Base-by-base conservation (phyloP, 352 stramenopile species). In the Globisporangium ultimum region DNA sequence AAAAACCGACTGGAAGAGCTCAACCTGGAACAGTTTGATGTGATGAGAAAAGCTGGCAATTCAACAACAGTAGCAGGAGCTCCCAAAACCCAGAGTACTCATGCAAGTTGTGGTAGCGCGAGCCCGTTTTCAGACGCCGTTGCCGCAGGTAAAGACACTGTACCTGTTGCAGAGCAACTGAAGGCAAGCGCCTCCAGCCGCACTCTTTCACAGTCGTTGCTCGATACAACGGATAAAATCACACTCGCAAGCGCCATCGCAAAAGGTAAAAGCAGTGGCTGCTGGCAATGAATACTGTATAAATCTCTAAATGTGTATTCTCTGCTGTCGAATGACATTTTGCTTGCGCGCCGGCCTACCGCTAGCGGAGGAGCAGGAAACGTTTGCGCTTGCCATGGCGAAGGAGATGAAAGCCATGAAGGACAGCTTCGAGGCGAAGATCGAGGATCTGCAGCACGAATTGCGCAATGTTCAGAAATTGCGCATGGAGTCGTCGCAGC, bases 41-140 rank as follows among this genome's bases (percentile, higher is more conserved):
- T 21, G 2, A 36, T 36, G 28, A 36, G 28, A 36, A 21, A 9
- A 40, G 4, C 14, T 54, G 28, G 46, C 20, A 42, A 46, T 13
- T 17, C 24, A 1, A 3, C 46, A 17, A 28, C 46, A 51, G 3
- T 53, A 54, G 36, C 32, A 34, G 28, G 7, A 20, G 24, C 14
- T 4, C 18, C 48, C 3, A 74, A 70, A 58, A 34, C 48, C 3
- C 24, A 55, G 7, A 52, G 41, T 32, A 7, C 14, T 0, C 34
- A 36, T 28, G 32, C 22, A 11, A 28, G 51, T 20, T 43, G 13
- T 9, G 64, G 28, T 10, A 36, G 56, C 36, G 64, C 64, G 3
- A 85, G 76, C 46, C 75, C 83, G 13, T 92, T 92, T 59, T 89
- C 83, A 2, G 80, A 90, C 20, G 83, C 83, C 3, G 64, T 92